phyloP scores from a whole-genome alignment of 1,139 yeast species.

The Protomyces lactucae-debilis region DNA sequence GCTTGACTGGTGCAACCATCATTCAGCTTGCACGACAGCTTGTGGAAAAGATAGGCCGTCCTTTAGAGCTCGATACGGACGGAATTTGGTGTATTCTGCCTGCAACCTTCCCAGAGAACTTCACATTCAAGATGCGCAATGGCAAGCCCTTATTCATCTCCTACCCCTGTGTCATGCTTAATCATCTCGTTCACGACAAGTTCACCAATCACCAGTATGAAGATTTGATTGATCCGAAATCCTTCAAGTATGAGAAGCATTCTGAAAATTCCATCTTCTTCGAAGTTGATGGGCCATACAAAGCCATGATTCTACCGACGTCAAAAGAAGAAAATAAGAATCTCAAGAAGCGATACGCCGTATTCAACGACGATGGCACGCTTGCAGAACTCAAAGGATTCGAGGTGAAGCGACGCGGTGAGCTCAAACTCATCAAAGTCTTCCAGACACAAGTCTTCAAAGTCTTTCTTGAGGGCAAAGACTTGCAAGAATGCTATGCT shows the following conservation, averaged over 20 bases:
- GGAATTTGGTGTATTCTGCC: constrained; percentile 99
- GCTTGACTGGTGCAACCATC: constrained; percentile 95
- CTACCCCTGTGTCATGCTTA: constrained; percentile 95
- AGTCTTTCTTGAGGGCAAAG: constrained; percentile 76
- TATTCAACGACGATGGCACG: constrained; percentile 89
- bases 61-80: constrained; percentile 94
- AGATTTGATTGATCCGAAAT: constrained; percentile 65
- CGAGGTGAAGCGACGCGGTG: constrained; percentile 95
- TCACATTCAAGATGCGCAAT: constrained; percentile 59
- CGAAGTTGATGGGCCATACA: constrained; percentile 98
- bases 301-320: constrained; percentile 95
- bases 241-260: constrained; percentile 63
- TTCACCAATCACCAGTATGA: constrained; percentile 96
- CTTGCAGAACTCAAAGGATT: constrained; percentile 95
- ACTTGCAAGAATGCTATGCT: constrained; percentile 72
- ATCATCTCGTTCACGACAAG: constrained; percentile 81
- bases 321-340: constrained; percentile 98
- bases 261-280: constrained; percentile 94
- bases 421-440: constrained; percentile 82
- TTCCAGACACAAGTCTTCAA: constrained; percentile 94
- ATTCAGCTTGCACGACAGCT: constrained; percentile 93
- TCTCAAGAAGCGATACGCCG: constrained; percentile 92
- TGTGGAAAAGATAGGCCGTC: constrained; percentile 94
- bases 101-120: constrained; percentile 85
- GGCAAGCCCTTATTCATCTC: constrained; percentile 77